Conservation (phyloP, 2,329 filamentous ascomycete genomes). For the Fusarium chlamydosporum region DNA sequence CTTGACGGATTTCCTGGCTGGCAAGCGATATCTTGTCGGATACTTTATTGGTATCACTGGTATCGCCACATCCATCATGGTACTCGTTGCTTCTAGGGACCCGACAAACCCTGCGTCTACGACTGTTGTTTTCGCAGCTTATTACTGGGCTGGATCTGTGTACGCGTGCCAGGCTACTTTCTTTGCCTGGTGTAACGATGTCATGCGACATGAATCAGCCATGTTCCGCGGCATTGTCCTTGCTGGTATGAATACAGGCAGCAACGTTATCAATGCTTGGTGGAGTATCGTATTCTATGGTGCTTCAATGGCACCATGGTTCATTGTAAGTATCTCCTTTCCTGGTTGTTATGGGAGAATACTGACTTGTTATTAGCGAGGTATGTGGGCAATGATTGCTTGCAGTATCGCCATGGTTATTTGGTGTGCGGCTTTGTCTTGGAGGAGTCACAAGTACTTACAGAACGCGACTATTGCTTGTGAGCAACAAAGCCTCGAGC, state of each 20-base stretch:
- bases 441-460: constrained; percentile 42
- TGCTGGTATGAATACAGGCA: constrained; percentile 79
- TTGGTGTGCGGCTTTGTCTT: constrained; percentile 71
- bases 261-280: constrained; percentile 78
- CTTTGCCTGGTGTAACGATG: constrained; percentile 82
- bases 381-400: constrained; percentile 83
- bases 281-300: constrained; percentile 81
- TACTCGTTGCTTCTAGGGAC: constrained; percentile 66
- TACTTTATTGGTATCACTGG: constrained; percentile 78
- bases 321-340: constrained; percentile 63
- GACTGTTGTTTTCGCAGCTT: constrained; percentile 71
- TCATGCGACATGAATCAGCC: constrained; percentile 73
- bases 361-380: constrained; percentile 58
- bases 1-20: constrained; percentile 74
- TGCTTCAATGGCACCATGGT: constrained; percentile 75
- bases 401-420: constrained; percentile 70
- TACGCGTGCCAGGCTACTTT: constrained; percentile 82
- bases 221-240: constrained; percentile 76
- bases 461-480: constrained; percentile 7
- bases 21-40: constrained; percentile 74
- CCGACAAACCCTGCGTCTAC: constrained; percentile 60
- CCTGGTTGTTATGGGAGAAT: accelerated
- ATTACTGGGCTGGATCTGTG: constrained; percentile 78
- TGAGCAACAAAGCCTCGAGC: constrained; percentile 21
- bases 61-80: constrained; percentile 72